Base-by-base conservation (phyloP, 164 flowering plant genomes). In the Umbilicus rupestris region DNA sequence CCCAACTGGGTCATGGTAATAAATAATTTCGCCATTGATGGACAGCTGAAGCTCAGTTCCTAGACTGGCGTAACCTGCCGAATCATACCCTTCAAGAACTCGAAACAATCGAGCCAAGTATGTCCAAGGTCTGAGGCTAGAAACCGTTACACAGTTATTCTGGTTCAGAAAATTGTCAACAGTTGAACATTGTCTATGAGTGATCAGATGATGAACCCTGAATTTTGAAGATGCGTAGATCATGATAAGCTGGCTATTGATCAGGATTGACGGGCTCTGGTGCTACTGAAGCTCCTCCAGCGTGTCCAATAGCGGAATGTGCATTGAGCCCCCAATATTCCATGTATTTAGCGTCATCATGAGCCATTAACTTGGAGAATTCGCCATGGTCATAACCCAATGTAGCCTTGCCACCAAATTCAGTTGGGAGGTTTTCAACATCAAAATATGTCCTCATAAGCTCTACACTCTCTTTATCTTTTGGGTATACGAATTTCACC, bases 401-500 rank as follows among this genome's bases (percentile, higher is more conserved):
- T 7, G 74, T 72, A 62, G 82, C 82, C 44, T 75, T 75, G 59
- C 98, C 98, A 14, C 98, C 98, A 41, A 92, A 82, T 52, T 83
- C 95, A 0, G 81, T 73, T 22, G 98, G 98, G 39, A 92, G 97
- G 72, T 86, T 87, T 58, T 90, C 90, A 72, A 81, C 76, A 30
- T 92, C 94, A 37, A 92, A 92, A 70, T 70, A 78, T 45, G 87
- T 77, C 30, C 67, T 81, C 91, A 92, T 90, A 28, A 88, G 82
- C 75, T 86, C 96, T 22, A 83, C 84, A 37, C 98, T 90, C 0
- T 83, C 89, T 69, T 82, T 79, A 17, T 88, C 84, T 71, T 88
- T 87, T 3, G 96, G 94, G 73, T 92, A 88, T 22, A 92, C 88
- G 57, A 90, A 92, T 70, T 87, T 92, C 72, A 90, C 96, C 82